phyloP scores from a whole-genome alignment of 2,329 filamentous ascomycete species.

The Phialocephala subalpina region DNA sequence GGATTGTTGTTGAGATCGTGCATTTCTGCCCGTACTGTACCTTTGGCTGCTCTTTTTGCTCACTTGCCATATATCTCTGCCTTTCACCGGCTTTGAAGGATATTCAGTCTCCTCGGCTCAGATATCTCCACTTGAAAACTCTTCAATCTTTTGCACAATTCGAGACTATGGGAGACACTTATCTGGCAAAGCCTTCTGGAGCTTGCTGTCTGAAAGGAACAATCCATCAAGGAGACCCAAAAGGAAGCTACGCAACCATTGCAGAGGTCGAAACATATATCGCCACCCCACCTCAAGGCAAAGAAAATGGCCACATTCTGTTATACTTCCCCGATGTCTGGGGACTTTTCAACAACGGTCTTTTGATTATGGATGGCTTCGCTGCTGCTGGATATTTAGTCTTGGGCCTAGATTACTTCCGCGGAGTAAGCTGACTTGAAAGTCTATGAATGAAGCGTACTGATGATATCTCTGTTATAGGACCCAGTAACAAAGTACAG shows the following conservation, averaged over 20 bases:
- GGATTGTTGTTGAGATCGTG: too few species aligned
- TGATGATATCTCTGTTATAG: background rate
- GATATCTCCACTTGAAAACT: background rate
- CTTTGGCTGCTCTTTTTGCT: too few species aligned
- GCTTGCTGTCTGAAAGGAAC: constrained; percentile 14
- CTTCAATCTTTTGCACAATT: background rate
- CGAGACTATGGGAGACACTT: background rate
- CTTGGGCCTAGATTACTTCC: constrained; percentile 17
- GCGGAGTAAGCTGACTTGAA: background rate
- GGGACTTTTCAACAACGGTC: constrained; percentile 10
- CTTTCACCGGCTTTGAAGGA: too few species aligned
- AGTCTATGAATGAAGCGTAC: background rate
- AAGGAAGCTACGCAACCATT: background rate
- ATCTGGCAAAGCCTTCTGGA: constrained; percentile 15
- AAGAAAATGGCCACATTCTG: constrained; percentile 12
- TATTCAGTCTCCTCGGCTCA: too few species aligned
- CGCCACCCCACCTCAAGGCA: background rate
- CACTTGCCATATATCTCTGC: too few species aligned
- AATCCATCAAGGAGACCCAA: constrained; percentile 13
- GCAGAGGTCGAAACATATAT: constrained; percentile 12
- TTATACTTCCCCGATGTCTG: constrained; percentile 17
- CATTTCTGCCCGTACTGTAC: too few species aligned
- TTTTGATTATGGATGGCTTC: constrained; percentile 19
- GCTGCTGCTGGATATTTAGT: constrained; percentile 17
- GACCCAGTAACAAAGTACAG: constrained; percentile 16